Base-by-base conservation (phyloP, 1,284 basidiomycete species). In the Trichosporon asahii region DNA sequence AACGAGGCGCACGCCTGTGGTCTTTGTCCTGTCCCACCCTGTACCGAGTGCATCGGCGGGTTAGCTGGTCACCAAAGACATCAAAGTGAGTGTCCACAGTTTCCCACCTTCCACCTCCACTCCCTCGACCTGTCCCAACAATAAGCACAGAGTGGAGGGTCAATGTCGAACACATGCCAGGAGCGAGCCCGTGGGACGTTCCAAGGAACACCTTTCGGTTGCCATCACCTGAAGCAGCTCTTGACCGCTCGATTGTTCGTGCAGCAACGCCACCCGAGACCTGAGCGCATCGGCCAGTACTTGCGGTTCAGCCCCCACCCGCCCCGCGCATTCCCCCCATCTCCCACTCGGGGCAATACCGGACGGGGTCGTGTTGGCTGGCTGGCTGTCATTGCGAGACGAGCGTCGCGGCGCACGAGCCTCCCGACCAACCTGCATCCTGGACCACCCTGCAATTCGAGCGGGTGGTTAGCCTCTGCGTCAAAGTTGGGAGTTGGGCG, bases 201-300 rank as follows among this genome's bases (percentile, higher is more conserved):
- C n/a, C 15, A 53, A 25, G 21, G 49, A 53, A 60, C 55, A 29
- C 27, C 55, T 29, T 60, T 60, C 55, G 40, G 49, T 53, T 53
- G 49, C 49, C 6, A 23, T 53, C 49, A 21, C 49, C 23, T 53
- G 49, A 21, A 60, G 55, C 27, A 60, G 55, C 29, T 60, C 55
- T 60, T 18, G 6, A 60, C 27, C 23, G 57, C 57, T 61, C 49
- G 49, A 53, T 53, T 53, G 57, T 31, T 31, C 57, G 29, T 61
- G 57, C 57, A 31, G 29, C 57, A 33, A 23, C 57, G 57, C 57
- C 57, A 61, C 57, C 55, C 57, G 57, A 15, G 57, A 61, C 57
- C 57, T 61, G 57, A 61, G 57, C 57, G 57, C 57, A 31, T 31
- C 27, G 57, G 18, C 57, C 57, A 31, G 14, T 12, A 31, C 27